Evolutionary conservation across 768 basidiomycete genomes (phyloP), one percentile per base, ranked within the genome.

Genomic region (Hebeloma cylindrosporum): DNA sequence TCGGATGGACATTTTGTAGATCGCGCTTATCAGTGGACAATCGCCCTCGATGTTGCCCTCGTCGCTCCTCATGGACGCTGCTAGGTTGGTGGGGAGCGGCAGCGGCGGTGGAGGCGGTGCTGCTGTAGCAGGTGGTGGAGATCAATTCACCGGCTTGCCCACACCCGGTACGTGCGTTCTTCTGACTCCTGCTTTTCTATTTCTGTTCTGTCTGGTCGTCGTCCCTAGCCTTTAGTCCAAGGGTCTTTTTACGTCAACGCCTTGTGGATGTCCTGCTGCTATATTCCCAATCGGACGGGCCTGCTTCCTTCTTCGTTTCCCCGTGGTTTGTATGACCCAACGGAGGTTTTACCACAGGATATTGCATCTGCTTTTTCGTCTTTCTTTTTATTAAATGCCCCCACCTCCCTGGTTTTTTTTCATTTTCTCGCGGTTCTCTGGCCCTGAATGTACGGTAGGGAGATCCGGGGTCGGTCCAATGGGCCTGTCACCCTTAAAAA

Each of bases 21-120:
- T 87, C 54, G 85, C 84, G 13, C 75, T 87, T 51, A 81, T 85
- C 58, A 82, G 78, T 49, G 71, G 78, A 18, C 71, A 75, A 48
- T 46, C 70, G 27, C 62, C 67, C 27, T 54, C 69, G 31, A 53
- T 70, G 11, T 61, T 63, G 40, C 58, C 68, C 42, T 56, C 70
- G 14, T 45, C 65, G 52, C 61, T 69, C 32, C 34, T 60, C 28
- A 36, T 59, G 1, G 69, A 66, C 34, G 31, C 18, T 17, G 35
- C 36, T n/a, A 43, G 47, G 39, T 34, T 40, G 40, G 39, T n/a
- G n/a, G n/a, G n/a, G n/a, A n/a, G n/a, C n/a, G n/a, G n/a, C n/a
- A n/a, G n/a, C n/a, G n/a, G n/a, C n/a, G n/a, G n/a, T n/a, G n/a
- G n/a, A n/a, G n/a, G n/a, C n/a, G n/a, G n/a, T n/a, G n/a, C n/a